Conservation (phyloP, 2,329 filamentous ascomycete species). For the Exophiala aquamarina region DNA sequence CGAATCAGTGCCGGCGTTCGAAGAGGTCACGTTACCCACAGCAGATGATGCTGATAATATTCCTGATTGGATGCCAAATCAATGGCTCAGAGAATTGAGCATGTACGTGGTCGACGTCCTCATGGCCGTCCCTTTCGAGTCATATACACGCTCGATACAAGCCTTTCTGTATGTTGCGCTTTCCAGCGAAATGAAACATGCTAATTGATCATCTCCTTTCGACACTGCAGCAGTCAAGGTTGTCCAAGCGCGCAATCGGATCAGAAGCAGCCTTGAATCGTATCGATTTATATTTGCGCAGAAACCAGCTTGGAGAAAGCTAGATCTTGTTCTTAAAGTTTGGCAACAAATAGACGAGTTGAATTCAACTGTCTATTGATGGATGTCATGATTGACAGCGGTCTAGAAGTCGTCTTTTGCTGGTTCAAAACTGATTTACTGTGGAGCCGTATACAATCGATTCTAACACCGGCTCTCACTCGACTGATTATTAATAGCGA, state of each 20-base stretch:
- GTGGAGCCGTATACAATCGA: too few relatives aligned
- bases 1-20: too few relatives aligned
- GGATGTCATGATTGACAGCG: constrained; percentile 1
- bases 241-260: constrained; percentile 48
- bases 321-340: constrained; percentile 53
- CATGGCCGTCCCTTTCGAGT: not conserved
- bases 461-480: too few relatives aligned
- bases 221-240: constrained; percentile 45
- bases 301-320: constrained; percentile 51
- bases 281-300: constrained; percentile 48
- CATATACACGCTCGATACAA: not conserved
- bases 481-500: too few relatives aligned
- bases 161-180: not conserved
- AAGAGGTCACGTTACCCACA: too few relatives aligned
- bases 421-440: too few relatives aligned
- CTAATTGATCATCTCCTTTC: not conserved
- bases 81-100: not conserved
- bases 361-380: constrained; percentile 41
- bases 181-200: not conserved
- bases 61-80: not conserved
- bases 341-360: constrained; percentile 54
- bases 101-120: not conserved
- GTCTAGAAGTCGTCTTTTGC: too few relatives aligned
- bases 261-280: constrained; percentile 49
- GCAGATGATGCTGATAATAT: not conserved